phyloP scores from a whole-genome alignment of 2,329 filamentous ascomycete species.

The Fusarium liriodendri region DNA sequence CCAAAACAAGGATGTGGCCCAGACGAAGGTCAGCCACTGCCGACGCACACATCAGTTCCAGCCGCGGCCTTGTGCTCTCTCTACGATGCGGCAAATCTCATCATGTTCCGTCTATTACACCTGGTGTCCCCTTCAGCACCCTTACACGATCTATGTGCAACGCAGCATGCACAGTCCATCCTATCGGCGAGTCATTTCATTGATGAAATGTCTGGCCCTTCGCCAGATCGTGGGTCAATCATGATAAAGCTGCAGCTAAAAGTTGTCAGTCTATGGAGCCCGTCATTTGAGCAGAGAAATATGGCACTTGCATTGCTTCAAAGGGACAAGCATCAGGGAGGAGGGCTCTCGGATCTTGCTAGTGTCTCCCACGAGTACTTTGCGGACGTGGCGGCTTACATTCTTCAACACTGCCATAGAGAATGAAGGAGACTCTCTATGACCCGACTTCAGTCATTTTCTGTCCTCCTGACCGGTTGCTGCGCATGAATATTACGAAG shows the following conservation, averaged over 20 bases:
- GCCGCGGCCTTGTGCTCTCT: constrained; percentile 6
- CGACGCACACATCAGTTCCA: background rate
- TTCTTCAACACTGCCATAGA: constrained; percentile 12
- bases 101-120: background rate
- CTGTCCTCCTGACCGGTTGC: background rate
- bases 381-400: constrained; percentile 30
- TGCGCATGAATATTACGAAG: background rate
- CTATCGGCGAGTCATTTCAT: constrained; percentile 12
- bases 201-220: constrained; percentile 1
- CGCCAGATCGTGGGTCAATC: constrained; percentile 16
- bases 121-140: background rate
- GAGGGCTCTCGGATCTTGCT: constrained; percentile 30
- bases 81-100: constrained; percentile 3
- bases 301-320: constrained; percentile 11
- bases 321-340: constrained; percentile 11
- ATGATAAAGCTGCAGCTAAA: constrained; percentile 20
- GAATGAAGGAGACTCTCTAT: too few relatives aligned
- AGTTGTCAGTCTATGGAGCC: constrained; percentile 26
- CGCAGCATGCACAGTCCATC: constrained; percentile 12
- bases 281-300: constrained; percentile 17
- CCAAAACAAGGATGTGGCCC: background rate
- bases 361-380: constrained; percentile 28
- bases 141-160: background rate
- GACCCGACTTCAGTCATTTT: background rate
- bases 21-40: background rate